A percentile compares a stretch with the other conserved stretches of the same genome.
These are phyloP conservation scores for Lactarius quietus DNA, from an alignment of 768 basidiomycete genomes.

Conservation along the genomic window DNA sequence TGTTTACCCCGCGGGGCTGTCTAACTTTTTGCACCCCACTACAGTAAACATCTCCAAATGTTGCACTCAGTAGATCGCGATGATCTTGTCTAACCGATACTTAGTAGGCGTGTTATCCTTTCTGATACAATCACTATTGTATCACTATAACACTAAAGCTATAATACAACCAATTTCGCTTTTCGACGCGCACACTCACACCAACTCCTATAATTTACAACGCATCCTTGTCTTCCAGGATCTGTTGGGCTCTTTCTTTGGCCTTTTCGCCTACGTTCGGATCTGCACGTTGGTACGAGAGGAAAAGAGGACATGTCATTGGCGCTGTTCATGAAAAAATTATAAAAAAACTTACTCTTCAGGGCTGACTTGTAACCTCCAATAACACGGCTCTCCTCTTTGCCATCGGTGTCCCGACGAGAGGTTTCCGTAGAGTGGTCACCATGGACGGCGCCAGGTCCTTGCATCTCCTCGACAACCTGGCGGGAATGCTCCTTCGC, in stretches of 20 bases:
- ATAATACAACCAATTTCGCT: background rate
- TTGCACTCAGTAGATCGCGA: too few relatives aligned
- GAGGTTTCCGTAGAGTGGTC: background rate
- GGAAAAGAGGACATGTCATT: background rate
- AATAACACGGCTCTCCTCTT: slow-evolving; percentile 29
- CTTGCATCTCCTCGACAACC: slow-evolving; percentile 28
- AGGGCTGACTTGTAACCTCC: slow-evolving; percentile 32
- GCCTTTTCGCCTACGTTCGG: slow-evolving; percentile 32
- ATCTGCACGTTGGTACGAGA: slow-evolving; percentile 22
- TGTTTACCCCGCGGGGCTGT: too few relatives aligned
- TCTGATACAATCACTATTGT: too few relatives aligned
- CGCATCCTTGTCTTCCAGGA: slow-evolving; percentile 28
- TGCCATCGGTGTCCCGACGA: slow-evolving; percentile 5
- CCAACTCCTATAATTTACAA: slow-evolving; percentile 13
- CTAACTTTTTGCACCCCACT: too few relatives aligned
- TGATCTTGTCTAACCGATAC: too few relatives aligned
- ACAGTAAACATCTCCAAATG: too few relatives aligned
- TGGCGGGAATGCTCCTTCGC: slow-evolving; percentile 34
- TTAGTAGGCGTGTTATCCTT: too few relatives aligned
- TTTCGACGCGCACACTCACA: background rate
- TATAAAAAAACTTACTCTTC: slow-evolving; percentile 27
- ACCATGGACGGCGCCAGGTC: slow-evolving; percentile 18
- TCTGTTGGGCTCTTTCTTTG: slow-evolving; percentile 29
- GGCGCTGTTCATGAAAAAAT: background rate
- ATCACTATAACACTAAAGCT: background rate